A percentile compares a stretch with the other conserved stretches of the same genome.
phyloP scores from a whole-genome alignment of 257 asterid genomes.

The Coffea eugenioides region DNA sequence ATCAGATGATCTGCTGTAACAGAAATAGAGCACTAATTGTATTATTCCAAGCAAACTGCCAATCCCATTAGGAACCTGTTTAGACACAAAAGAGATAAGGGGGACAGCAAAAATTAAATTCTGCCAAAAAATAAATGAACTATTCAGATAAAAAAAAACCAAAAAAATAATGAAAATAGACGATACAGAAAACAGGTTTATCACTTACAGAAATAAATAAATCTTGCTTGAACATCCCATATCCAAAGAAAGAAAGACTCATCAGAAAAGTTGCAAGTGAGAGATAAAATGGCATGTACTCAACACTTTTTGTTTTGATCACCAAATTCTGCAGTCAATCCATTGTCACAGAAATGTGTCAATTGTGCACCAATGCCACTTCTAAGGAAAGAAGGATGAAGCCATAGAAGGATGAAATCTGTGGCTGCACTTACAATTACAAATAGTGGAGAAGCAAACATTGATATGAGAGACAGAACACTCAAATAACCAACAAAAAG shows the following conservation, averaged over 20 bases:
- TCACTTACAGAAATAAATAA: slow-evolving; percentile 63
- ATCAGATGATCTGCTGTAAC: slow-evolving; percentile 41
- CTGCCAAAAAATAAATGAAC: neutral
- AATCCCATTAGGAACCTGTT: slow-evolving; percentile 80
- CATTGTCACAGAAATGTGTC: neutral
- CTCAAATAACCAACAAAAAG: slow-evolving; percentile 71
- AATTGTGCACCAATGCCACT: slow-evolving; percentile 7
- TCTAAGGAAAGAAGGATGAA: neutral
- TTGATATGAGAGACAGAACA: slow-evolving; percentile 67
- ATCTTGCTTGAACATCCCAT: slow-evolving; percentile 71
- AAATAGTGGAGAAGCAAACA: slow-evolving; percentile 88
- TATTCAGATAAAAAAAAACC: neutral
- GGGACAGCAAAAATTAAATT: neutral
- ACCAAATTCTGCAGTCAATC: slow-evolving; percentile 63
- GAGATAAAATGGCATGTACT: slow-evolving; percentile 86
- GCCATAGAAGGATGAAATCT: neutral
- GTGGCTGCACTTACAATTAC: slow-evolving; percentile 56
- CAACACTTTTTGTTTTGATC: slow-evolving; percentile 75
- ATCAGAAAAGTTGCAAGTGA: slow-evolving; percentile 82
- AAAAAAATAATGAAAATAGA: neutral
- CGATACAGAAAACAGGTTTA: neutral
- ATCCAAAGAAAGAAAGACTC: slow-evolving; percentile 77
- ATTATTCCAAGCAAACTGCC: slow-evolving; percentile 74
- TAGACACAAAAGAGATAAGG: neutral
- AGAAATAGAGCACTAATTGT: slow-evolving; percentile 65